A percentile compares a stretch with the other conserved stretches of the same genome.
Conservation (phyloP, 2,329 filamentous ascomycete species). For the Pestalotiopsis sp. region DNA sequence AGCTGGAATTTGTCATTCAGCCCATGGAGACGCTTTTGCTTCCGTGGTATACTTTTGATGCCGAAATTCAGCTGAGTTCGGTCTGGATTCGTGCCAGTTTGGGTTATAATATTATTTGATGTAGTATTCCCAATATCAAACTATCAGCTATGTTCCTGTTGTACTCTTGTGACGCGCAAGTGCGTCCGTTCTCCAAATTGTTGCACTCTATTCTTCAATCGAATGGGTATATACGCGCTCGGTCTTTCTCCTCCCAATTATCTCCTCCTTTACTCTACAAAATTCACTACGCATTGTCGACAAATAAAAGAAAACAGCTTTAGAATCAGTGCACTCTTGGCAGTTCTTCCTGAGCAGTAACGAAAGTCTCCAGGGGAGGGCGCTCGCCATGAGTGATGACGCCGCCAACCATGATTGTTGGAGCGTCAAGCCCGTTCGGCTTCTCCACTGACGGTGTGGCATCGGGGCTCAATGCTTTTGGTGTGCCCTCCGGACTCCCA, state of each 20-base stretch:
- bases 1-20: background rate
- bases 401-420: constrained; percentile 16
- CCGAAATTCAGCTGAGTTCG: background rate
- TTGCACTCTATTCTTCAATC: background rate
- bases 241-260: background rate
- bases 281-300: background rate
- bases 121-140: background rate
- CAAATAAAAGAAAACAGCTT: constrained; percentile 1
- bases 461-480: constrained; percentile 15
- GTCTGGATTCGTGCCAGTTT: background rate
- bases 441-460: constrained; percentile 17
- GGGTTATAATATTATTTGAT: background rate
- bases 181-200: background rate
- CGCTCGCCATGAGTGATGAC: constrained; percentile 16
- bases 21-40: background rate
- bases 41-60: background rate
- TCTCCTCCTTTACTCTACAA: background rate
- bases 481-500: constrained; percentile 16
- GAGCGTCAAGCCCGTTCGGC: constrained; percentile 12
- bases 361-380: constrained; percentile 53
- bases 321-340: constrained; percentile 30
- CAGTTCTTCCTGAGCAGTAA: constrained; percentile 53
- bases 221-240: constrained; percentile 6
- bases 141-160: background rate
- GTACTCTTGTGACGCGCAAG: background rate